These are phyloP conservation scores for Candida hungchunana DNA, from an alignment of 805 yeast species.

Conservation along the genomic window DNA sequence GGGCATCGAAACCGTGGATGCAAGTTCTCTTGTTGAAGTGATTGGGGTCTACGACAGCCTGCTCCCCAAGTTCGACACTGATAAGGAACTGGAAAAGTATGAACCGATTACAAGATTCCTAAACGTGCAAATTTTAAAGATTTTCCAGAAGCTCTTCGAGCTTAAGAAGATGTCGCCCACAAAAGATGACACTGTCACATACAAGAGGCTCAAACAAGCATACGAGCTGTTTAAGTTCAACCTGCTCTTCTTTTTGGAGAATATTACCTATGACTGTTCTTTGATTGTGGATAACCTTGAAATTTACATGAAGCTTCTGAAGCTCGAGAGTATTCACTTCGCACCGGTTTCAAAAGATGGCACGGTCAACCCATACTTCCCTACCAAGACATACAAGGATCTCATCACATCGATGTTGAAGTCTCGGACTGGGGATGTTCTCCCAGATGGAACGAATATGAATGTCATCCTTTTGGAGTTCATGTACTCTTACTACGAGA, in stretches of 20 bases:
- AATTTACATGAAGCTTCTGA: slow-evolving; percentile 49
- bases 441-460: slow-evolving; percentile 44
- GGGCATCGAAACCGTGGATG: slow-evolving; percentile 7
- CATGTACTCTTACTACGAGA: slow-evolving; percentile 45
- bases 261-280: slow-evolving; percentile 39
- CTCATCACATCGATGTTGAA: slow-evolving; percentile 37
- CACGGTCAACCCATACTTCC: slow-evolving; percentile 50
- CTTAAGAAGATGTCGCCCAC: slow-evolving; percentile 11
- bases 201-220: slow-evolving; percentile 57
- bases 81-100: slow-evolving; percentile 16
- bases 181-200: slow-evolving; percentile 43
- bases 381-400: slow-evolving; percentile 46
- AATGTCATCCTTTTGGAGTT: slow-evolving; percentile 53
- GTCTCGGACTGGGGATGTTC: slow-evolving; percentile 33
- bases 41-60: slow-evolving; percentile 21
- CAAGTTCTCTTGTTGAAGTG: slow-evolving; percentile 5
- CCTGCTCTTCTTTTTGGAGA: slow-evolving; percentile 39
- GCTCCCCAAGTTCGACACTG: slow-evolving; percentile 18
- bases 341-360: slow-evolving; percentile 36
- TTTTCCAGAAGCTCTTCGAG: slow-evolving; percentile 23
- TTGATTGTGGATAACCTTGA: slow-evolving; percentile 51
- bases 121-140: slow-evolving; percentile 20
- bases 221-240: slow-evolving; percentile 50
- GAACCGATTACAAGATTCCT: slow-evolving; percentile 21
- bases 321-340: slow-evolving; percentile 50